Conservation (phyloP, 176 grass and related monocot genomes). For the Sorghum bicolor region Sorghum_bicolor_NCBIv3 NC_012873.2:8237501-8238000, state of each 20-base stretch:
- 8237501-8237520: background rate
- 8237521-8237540: background rate
- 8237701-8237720: conserved; percentile 43
- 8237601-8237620: conserved; percentile 61
- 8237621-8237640: conserved; percentile 55
- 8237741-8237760: conserved; percentile 47
- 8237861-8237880: conserved; percentile 40
- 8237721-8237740: conserved; percentile 59
- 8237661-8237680: conserved; percentile 48
- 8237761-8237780: conserved; percentile 49
- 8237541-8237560: background rate
- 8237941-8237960: conserved; percentile 41
- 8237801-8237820: conserved; percentile 32
- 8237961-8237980: conserved; percentile 50
- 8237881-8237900: conserved; percentile 49
- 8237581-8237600: conserved; percentile 40
- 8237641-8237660: conserved; percentile 59
- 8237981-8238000: conserved; percentile 46
- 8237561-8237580: background rate
- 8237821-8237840: conserved; percentile 48
- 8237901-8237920: conserved; percentile 57
- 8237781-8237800: conserved; percentile 58
- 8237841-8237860: conserved; percentile 47
- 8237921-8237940: conserved; percentile 50
- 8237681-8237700: conserved; percentile 51